Evolutionary conservation across 2,329 filamentous ascomycete species (phyloP).

Genomic region (Pyrenochaeta sp.): DNA sequence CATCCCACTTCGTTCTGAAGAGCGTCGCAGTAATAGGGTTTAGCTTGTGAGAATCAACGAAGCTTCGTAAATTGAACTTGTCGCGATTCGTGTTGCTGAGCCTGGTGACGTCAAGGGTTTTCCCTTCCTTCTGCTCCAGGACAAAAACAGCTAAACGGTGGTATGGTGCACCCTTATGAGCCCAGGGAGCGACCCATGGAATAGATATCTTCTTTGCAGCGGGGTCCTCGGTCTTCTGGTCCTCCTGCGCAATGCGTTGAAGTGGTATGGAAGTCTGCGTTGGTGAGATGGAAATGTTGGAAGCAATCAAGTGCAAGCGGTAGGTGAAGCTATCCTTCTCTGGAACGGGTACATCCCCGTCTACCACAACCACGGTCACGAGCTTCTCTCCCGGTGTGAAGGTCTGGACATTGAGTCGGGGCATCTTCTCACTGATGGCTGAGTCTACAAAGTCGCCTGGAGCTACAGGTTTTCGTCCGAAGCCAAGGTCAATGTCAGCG

Average conservation of each 20-base stretch:
- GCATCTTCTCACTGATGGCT: slow-evolving; percentile 73
- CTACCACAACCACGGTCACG: slow-evolving; percentile 84
- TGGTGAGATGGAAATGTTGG: slow-evolving; percentile 72
- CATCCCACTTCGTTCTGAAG: slow-evolving; percentile 91
- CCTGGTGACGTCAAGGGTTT: slow-evolving; percentile 57
- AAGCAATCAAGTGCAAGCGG: slow-evolving; percentile 87
- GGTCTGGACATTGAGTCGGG: slow-evolving; percentile 81
- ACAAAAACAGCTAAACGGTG: slow-evolving; percentile 87
- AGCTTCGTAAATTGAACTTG: slow-evolving; percentile 77
- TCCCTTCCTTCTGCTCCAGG: slow-evolving; percentile 75
- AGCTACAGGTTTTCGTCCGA: slow-evolving; percentile 72
- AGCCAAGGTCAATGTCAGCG: slow-evolving; percentile 83
- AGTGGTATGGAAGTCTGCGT: slow-evolving; percentile 51
- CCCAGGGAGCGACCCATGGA: slow-evolving; percentile 85
- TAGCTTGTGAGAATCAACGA: slow-evolving; percentile 74
- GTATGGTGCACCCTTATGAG: slow-evolving; percentile 90
- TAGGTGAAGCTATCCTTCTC: slow-evolving; percentile 78
- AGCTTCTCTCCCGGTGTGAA: slow-evolving; percentile 84
- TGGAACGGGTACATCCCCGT: slow-evolving; percentile 86
- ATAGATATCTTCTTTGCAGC: slow-evolving; percentile 67
- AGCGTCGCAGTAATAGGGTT: slow-evolving; percentile 82
- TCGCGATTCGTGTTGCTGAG: slow-evolving; percentile 78
- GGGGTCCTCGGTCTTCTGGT: slow-evolving; percentile 57
- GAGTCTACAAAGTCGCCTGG: slow-evolving; percentile 84
- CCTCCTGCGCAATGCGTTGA: slow-evolving; percentile 41